Base-by-base conservation (phyloP, 179 eudicot genomes). In the Amaranthus tricolor region DNA sequence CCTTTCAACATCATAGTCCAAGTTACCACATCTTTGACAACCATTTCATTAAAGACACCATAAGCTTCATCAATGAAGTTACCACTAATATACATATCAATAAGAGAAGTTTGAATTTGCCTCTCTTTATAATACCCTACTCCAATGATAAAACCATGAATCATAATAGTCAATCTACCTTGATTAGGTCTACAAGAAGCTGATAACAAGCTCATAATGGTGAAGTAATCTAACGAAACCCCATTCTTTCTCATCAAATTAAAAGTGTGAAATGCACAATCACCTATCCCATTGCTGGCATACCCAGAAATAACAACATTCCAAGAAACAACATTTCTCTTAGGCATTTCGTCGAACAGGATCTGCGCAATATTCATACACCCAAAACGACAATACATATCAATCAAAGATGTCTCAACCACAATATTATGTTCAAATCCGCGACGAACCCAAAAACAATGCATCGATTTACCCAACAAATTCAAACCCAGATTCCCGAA, bases 1-100 rank as follows among this genome's bases (percentile, higher is more conserved):
- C 85, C 85, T 12, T 75, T 68, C 68, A 84, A 64, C 89, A 86
- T 84, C 78, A 77, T 40, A 59, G 89, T 81, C 89, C 85, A 86
- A 24, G 87, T 77, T 71, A 82, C 85, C 71, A 83, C 72, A 61
- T 86, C 87, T 61, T 78, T 81, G 59, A 44, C 63, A 74, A 57
- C 14, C 83, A 81, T 84, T 61, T 84, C 84, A 52, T 62, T 65
- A 72, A 81, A 86, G 60, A 86, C 80, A 31, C 63, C 9, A 66
- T 81, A 76, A 63, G 89, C 89, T 66, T 82, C 85, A 60, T 73
- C 63, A 50, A 81, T 65, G 15, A 77, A 78, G 21, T 63, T 73
- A 68, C 80, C 67, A 19, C 75, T 73, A 13, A 76, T 47, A 79
- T 86, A 84, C 84, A 82, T 79, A 48, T 79, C 73, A 17, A 86